A percentile compares a stretch with the other conserved stretches of the same genome.
phyloP scores from a whole-genome alignment of 129 eudicot genomes.

The Helianthus annuus region HanXRQr2.0-SUNRISE NC_035433.2:2685729-2686228 shows the following conservation, averaged over 20 bases:
- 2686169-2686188: too few species aligned
- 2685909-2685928: constrained; percentile 84
- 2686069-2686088: constrained; percentile 72
- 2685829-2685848: constrained; percentile 85
- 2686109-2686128: neutral
- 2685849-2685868: constrained; percentile 69
- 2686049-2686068: constrained; percentile 71
- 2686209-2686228: too few species aligned
- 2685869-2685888: constrained; percentile 64
- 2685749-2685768: constrained; percentile 68
- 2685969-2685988: neutral
- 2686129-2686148: neutral
- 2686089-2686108: constrained; percentile 59
- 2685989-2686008: neutral
- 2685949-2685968: neutral
- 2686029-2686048: constrained; percentile 64
- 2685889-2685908: constrained; percentile 70
- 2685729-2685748: constrained; percentile 70
- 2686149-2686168: too few species aligned
- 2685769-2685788: constrained; percentile 55
- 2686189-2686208: too few species aligned
- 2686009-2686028: constrained; percentile 10
- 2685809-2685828: constrained; percentile 63
- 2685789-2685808: constrained; percentile 60
- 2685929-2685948: constrained; percentile 72